These are phyloP conservation scores for Lactarius evosmus DNA, from an alignment of 768 basidiomycete genomes.

Conservation along the genomic window DNA sequence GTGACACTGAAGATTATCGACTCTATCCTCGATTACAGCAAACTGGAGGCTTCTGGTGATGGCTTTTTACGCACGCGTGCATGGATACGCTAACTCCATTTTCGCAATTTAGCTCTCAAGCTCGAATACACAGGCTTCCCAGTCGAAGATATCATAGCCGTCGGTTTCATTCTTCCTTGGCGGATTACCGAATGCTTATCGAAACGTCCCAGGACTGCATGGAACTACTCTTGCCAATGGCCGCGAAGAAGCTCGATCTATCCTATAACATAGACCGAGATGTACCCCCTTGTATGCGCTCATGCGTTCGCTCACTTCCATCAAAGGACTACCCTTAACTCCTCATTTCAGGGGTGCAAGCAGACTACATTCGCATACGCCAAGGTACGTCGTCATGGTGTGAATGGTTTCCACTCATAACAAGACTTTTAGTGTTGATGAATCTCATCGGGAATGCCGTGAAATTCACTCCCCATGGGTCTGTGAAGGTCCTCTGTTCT, in stretches of 20 bases:
- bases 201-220: constrained; percentile 57
- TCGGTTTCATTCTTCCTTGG: constrained; percentile 33
- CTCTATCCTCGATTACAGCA: constrained; percentile 76
- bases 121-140: constrained; percentile 63
- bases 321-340: not conserved
- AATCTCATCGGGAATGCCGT: constrained; percentile 76
- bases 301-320: constrained; percentile 25
- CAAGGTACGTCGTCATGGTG: constrained; percentile 45
- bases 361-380: constrained; percentile 70
- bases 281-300: constrained; percentile 57
- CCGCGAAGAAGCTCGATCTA: constrained; percentile 68
- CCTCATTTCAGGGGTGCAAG: constrained; percentile 52
- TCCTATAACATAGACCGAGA: constrained; percentile 67
- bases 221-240: constrained; percentile 73
- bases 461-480: constrained; percentile 66
- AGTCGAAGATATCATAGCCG: constrained; percentile 69
- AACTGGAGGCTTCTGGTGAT: constrained; percentile 68
- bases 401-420: not conserved
- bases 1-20: constrained; percentile 58
- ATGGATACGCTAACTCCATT: constrained; percentile 19
- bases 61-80: constrained; percentile 5
- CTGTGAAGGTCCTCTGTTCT: constrained; percentile 59
- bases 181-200: not conserved
- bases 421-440: constrained; percentile 53
- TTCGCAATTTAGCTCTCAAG: constrained; percentile 51